Base-by-base conservation (phyloP, 1,139 yeast genomes). In the Chernovozyma aurita region DNA sequence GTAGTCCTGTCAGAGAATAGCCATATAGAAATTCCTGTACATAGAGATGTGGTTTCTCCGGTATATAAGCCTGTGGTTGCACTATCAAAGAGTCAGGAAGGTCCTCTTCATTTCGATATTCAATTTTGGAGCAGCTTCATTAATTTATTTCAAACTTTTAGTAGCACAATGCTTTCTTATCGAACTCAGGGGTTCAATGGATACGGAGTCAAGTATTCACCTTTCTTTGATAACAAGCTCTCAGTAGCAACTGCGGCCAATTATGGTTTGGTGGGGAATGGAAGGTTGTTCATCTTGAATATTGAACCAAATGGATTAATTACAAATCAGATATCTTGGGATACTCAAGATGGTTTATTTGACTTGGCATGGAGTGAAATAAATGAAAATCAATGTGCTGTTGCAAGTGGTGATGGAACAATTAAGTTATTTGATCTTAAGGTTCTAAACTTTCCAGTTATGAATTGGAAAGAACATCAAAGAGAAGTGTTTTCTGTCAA, bases 241-340 rank as follows among this genome's bases (percentile, higher is more conserved):
- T 97, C 96, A 0, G 94, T 87, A 25, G 94, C 95, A 1, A 71
- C 95, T 0, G 83, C 96, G 0, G 87, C 97, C 25, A 92, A 92
- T 60, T 92, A 82, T 59, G 97, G 97, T 2, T 67, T 92, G 8
- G 96, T 87, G 3, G 98, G 98, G 3, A 92, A 92, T 56, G 98
- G 98, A 3, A 72, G 86, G 44, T 65, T 92, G 22, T 81, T 68
- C 49, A 66, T 90, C 2, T 63, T 90, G 26, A 78, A 78, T 36
- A 83, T 92, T 36, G 77, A 74, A 34, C 76, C 79, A 8, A 65
- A 70, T 42, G 97, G 97, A 1, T 53, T 54, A 16, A 72, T 86
- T 17, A 50, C 53, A 4, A 74, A 74, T 30, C 80, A 78, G 37
- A 64, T 73, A 4, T 61, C 72, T 13, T 90, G 87, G 68, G 90